Evolutionary conservation across 768 basidiomycete genomes (phyloP).

Genomic region (Cystobasidiopsis lactophilus): DNA sequence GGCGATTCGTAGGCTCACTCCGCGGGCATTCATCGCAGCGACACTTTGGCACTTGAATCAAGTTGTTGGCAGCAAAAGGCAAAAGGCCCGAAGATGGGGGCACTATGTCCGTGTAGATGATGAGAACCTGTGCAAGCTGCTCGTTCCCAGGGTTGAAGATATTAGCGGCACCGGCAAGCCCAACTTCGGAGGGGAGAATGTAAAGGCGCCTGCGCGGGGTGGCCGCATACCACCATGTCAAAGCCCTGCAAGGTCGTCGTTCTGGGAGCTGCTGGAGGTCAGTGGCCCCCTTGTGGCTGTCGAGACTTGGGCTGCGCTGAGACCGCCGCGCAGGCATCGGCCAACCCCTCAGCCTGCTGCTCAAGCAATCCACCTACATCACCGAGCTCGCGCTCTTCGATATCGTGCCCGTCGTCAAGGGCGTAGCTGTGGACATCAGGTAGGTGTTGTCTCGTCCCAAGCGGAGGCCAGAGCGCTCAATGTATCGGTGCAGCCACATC

Average conservation of each 20-base stretch:
- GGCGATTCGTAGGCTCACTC: no score
- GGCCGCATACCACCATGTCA: neutral
- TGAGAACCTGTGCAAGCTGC: no score
- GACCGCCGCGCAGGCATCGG: conserved; percentile 26
- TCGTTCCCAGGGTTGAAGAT: no score
- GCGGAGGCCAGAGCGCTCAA: neutral
- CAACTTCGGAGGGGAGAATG: no score
- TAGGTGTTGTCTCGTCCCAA: neutral
- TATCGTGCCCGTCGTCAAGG: conserved; percentile 66
- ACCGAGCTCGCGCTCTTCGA: conserved; percentile 73
- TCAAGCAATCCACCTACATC: conserved; percentile 64
- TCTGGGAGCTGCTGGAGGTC: neutral
- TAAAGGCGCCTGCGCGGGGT: no score
- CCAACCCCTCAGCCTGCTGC: conserved; percentile 76
- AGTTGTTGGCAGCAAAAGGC: no score
- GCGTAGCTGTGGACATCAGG: conserved; percentile 82
- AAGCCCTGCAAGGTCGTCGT: neutral
- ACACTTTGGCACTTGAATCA: no score
- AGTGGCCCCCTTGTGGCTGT: neutral
- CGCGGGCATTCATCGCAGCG: no score
- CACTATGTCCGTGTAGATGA: no score
- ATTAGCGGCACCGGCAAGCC: no score
- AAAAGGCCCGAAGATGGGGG: no score
- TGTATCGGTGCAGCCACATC: conserved; percentile 39
- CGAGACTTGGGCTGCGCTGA: neutral